A percentile compares a stretch with the other conserved stretches of the same genome.
These are phyloP conservation scores for Tilletia walkeri DNA, from an alignment of 1,284 basidiomycete genomes.

Conservation along the genomic window DNA sequence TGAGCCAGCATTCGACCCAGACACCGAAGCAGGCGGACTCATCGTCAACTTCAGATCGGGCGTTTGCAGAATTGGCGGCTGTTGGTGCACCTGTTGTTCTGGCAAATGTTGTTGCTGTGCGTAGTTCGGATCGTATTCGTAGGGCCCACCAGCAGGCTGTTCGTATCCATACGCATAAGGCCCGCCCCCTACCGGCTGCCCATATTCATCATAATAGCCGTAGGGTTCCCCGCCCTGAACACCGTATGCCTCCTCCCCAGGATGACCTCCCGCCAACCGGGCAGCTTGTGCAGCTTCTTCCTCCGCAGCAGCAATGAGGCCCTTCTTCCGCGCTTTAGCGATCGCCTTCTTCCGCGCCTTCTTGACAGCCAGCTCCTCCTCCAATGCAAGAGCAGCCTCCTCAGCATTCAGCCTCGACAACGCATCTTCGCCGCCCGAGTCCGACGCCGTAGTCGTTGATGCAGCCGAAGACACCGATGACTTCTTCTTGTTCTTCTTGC, in stretches of 20 bases:
- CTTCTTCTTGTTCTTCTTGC: neutral
- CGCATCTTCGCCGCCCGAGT: neutral
- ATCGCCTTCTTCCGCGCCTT: slow-evolving; percentile 7
- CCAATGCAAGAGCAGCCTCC: neutral
- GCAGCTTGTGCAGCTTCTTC: neutral
- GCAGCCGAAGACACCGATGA: too few species aligned
- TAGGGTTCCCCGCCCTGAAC: neutral
- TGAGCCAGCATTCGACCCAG: too few species aligned
- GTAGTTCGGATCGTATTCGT: too few species aligned
- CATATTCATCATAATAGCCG: neutral
- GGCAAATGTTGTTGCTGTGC: too few species aligned
- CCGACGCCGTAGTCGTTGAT: too few species aligned
- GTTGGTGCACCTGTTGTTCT: too few species aligned
- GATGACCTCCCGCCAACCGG: neutral
- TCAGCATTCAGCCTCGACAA: neutral
- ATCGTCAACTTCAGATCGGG: too few species aligned
- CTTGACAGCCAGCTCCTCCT: slow-evolving; percentile 1
- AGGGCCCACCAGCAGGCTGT: neutral
- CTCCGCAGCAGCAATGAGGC: neutral
- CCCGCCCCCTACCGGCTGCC: neutral
- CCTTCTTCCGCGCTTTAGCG: slow-evolving; percentile 11
- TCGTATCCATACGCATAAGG: neutral
- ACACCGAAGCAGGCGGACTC: too few species aligned
- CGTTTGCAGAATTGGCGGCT: too few species aligned
- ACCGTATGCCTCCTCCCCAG: too few species aligned